Conservation (phyloP, 345 rosid genomes). For the Moricandia arvensis region DNA sequence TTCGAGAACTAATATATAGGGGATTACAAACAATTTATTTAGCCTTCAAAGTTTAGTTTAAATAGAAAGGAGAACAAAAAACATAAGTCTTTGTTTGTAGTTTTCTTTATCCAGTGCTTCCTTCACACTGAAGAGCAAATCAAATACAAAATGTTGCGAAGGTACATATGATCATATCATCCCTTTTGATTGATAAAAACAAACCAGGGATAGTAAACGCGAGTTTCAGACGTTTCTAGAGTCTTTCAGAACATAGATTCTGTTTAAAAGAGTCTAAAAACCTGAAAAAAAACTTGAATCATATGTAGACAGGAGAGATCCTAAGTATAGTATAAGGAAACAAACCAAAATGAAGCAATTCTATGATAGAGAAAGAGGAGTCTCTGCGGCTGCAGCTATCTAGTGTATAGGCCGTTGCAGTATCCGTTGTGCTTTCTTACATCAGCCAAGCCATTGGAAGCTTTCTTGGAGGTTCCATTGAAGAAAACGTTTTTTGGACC, state of each 20-base stretch:
- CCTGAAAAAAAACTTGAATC: conserved; percentile 27
- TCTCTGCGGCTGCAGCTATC: conserved; percentile 30
- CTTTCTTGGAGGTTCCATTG: conserved; percentile 50
- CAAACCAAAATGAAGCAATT: conserved; percentile 16
- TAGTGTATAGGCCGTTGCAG: conserved; percentile 61
- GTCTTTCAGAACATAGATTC: conserved; percentile 19
- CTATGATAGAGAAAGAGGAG: not conserved
- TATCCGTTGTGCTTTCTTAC: conserved; percentile 49
- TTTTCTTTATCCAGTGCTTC: conserved; percentile 15
- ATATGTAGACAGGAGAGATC: conserved; percentile 22
- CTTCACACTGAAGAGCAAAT: conserved; percentile 13
- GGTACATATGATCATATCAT: conserved; percentile 25
- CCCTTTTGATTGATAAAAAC: conserved; percentile 26
- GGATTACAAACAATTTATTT: too few relatives aligned
- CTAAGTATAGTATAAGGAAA: not conserved
- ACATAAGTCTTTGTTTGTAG: not conserved
- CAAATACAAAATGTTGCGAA: conserved; percentile 14
- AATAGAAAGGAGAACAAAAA: not conserved
- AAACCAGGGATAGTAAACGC: conserved; percentile 24
- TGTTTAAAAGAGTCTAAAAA: conserved; percentile 10
- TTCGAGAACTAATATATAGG: too few relatives aligned
- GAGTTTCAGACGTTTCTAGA: conserved; percentile 18
- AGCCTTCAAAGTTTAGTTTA: not conserved
- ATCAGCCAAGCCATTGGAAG: conserved; percentile 47
- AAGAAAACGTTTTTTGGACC: conserved; percentile 36